Evolutionary conservation across 768 basidiomycete genomes (phyloP).

Genomic region (Lentinula detonsa): DNA sequence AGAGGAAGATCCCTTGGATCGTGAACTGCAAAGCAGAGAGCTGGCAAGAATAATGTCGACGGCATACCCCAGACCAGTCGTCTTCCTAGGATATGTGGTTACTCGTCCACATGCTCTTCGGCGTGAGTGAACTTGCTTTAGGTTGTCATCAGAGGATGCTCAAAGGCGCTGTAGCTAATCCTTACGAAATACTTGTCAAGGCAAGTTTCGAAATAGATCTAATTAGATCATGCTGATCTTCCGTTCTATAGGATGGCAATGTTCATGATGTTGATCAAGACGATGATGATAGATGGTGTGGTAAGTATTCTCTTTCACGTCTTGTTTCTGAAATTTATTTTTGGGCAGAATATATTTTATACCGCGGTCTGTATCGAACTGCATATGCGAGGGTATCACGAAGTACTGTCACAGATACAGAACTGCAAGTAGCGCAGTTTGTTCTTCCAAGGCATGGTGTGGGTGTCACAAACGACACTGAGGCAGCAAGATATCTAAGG

Average conservation of each 20-base stretch:
- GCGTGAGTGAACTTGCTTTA: constrained; percentile 38
- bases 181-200: constrained; percentile 70
- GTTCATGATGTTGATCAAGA: constrained; percentile 77
- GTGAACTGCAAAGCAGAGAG: constrained; percentile 78
- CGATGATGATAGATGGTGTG: constrained; percentile 65
- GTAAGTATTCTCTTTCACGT: neutral
- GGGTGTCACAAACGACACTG: constrained; percentile 49
- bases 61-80: constrained; percentile 63
- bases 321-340: neutral
- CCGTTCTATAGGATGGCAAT: constrained; percentile 43
- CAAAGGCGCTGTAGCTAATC: constrained; percentile 42
- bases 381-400: constrained; percentile 81
- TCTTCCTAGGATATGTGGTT: constrained; percentile 81
- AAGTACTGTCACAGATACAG: constrained; percentile 84
- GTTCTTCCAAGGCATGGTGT: constrained; percentile 58
- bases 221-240: neutral
- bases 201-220: neutral
- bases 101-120: constrained; percentile 56
- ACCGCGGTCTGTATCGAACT: constrained; percentile 73
- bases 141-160: constrained; percentile 1
- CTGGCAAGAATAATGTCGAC: constrained; percentile 74
- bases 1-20: constrained; percentile 89
- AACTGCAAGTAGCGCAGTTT: constrained; percentile 85
- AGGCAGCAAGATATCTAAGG: constrained; percentile 61
- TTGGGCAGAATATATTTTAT: constrained; percentile 74